A percentile compares a stretch with the other conserved stretches of the same genome.
These are phyloP conservation scores for Aotearoamyces nothofagi DNA, from an alignment of 2,329 filamentous ascomycete genomes.

Conservation along the genomic window DNA sequence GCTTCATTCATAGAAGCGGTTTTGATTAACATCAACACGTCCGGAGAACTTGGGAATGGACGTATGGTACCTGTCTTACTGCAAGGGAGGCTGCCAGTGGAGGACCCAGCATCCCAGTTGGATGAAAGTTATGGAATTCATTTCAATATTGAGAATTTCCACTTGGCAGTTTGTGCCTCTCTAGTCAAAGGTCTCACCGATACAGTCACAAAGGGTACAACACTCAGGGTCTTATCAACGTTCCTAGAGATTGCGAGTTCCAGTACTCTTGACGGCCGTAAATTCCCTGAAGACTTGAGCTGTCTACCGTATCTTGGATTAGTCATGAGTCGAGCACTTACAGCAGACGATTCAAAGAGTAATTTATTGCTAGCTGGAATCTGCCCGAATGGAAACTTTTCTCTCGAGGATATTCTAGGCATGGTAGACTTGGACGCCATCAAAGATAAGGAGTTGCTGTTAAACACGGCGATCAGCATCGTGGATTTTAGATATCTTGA, in stretches of 20 bases:
- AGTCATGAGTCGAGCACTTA: slow-evolving; percentile 39
- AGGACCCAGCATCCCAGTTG: slow-evolving; percentile 44
- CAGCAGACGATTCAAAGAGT: slow-evolving; percentile 44
- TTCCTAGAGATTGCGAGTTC: slow-evolving; percentile 38
- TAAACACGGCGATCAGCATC: slow-evolving; percentile 47
- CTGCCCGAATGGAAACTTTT: slow-evolving; percentile 25
- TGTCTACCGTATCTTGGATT: slow-evolving; percentile 40
- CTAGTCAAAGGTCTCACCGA: slow-evolving; percentile 50
- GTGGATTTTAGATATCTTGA: slow-evolving; percentile 53
- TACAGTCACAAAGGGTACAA: slow-evolving; percentile 39
- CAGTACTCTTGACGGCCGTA: slow-evolving; percentile 11
- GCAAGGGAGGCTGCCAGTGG: slow-evolving; percentile 42
- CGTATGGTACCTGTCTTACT: slow-evolving; percentile 44
- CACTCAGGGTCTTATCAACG: slow-evolving; percentile 44
- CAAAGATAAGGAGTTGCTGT: slow-evolving; percentile 44
- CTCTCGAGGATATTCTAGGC: slow-evolving; percentile 23
- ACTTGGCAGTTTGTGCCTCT: slow-evolving; percentile 50
- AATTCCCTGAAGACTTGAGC: slow-evolving; percentile 16
- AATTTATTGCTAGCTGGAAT: slow-evolving; percentile 45
- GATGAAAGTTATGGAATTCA: slow-evolving; percentile 52
- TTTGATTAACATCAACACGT: slow-evolving; percentile 45
- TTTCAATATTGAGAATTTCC: slow-evolving; percentile 49
- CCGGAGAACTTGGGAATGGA: slow-evolving; percentile 40
- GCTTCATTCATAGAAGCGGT: slow-evolving; percentile 50
- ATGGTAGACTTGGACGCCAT: slow-evolving; percentile 29